Evolutionary conservation across 179 eudicot genomes (phyloP), one percentile per base, ranked within the genome.

Genomic region (Dionaea muscipula): DNA sequence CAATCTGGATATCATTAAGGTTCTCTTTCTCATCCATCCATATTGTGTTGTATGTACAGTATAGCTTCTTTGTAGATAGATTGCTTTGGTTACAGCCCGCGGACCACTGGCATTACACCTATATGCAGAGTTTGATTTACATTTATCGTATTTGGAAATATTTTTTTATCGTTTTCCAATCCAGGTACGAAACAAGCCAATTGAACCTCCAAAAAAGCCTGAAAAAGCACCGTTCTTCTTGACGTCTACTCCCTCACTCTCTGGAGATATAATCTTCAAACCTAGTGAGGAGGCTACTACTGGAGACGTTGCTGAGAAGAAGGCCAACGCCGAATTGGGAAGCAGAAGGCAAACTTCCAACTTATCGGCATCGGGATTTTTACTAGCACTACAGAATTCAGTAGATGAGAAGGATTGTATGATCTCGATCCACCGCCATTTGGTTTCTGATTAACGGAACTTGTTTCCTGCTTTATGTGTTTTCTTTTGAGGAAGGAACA

Each of bases 201-300:
- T 85, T 46, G 96, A 93, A 55, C 93, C 95, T 48, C 99, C 99
- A 17, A 93, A 88, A 57, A 93, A 84, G 66, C 99, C 96, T 12
- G 95, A 85, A 58, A 82, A 88, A 62, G 85, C 84, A 23, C 99
- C 99, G 39, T 93, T 93, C 77, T 93, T 93, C 78, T 73, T 93
- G 75, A 83, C 96, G 39, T 79, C 96, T 17, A 67, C 82, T 54
- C 94, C 96, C 14, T 72, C 95, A 48, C 75, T 93, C 53, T 88
- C 96, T 27, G 96, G 99, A 52, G 99, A 84, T 50, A 78, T 93
- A 53, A 25, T 75, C 51, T 93, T 88, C 46, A 75, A 69, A 59
- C 62, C 83, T 18, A 62, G 62, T 43, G 88, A 79, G 41, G 59
- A 55, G 62, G 59, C 70, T 38, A 31, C 35, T 11, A 31, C 5